These are phyloP conservation scores for Fagopyrum homotropicum DNA, from an alignment of 148 eudicot species.

Conservation along the genomic window DNA sequence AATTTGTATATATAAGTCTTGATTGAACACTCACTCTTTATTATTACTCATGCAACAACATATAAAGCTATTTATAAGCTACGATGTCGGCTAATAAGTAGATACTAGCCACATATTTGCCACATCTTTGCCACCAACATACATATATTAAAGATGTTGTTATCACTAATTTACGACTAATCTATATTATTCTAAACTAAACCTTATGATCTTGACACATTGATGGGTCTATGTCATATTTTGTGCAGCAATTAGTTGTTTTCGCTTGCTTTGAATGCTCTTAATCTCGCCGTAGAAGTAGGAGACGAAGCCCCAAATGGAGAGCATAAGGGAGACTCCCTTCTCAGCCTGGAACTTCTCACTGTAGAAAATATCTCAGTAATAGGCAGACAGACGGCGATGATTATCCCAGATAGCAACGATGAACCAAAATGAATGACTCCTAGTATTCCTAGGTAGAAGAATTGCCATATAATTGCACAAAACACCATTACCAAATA, in stretches of 20 bases:
- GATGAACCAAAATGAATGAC: conserved; percentile 61
- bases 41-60: too few species aligned
- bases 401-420: conserved; percentile 44
- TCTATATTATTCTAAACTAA: too few species aligned
- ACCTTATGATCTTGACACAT: not conserved
- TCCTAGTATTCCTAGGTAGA: conserved; percentile 61
- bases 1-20: too few species aligned
- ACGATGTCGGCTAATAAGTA: too few species aligned
- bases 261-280: conserved; percentile 3
- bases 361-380: conserved; percentile 47
- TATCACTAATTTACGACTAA: too few species aligned
- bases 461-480: conserved; percentile 54
- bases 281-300: conserved; percentile 48
- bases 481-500: conserved; percentile 28
- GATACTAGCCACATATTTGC: too few species aligned
- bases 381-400: conserved; percentile 41
- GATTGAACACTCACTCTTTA: too few species aligned
- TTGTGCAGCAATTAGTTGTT: not conserved
- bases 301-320: conserved; percentile 68
- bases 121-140: too few species aligned
- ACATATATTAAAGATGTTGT: too few species aligned
- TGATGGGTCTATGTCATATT: not conserved
- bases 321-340: conserved; percentile 55
- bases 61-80: too few species aligned
- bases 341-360: conserved; percentile 59